Evolutionary conservation across 2,329 filamentous ascomycete genomes (phyloP), one percentile per base, ranked within the genome.

Genomic region (Metarhizium brunneum): DNA sequence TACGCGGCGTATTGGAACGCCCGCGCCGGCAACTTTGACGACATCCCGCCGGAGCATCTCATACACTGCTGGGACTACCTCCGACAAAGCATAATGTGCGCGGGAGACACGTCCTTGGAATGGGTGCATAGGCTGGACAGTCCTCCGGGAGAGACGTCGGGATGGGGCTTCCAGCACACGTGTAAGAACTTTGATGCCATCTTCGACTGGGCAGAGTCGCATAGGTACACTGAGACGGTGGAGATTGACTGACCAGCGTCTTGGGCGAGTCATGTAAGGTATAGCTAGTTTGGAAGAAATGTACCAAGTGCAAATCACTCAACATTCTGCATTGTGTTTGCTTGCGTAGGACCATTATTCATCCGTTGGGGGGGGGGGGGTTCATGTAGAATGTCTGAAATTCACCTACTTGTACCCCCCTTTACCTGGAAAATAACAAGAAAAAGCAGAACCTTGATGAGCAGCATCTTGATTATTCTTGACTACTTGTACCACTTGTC

Each of bases 51-150:
- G 30, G 49, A 25, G 71, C 74, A 77, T 63, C 73, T 77, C 68
- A 71, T 73, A 54, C 75, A 77, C 66, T 77, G 75, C 67, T 74
- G 76, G 63, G 71, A 73, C 60, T 77, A 77, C 62, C 70, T 77
- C 65, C 67, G 75, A 11, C 72, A 77, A 62, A 72, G 72, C 43
- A 72, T 77, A 57, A 71, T 76, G 68, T 77, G 75, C 63, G 70
- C 66, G 32, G 71, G 72, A 53, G 75, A 77, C 58, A 74, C 73
- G 57, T 73, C 73, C 1, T 64, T 76, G 49, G 74, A 77, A 64
- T 73, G 73, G 40, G 35, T 48, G n/a, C 40, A 42, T 18, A 30
- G 73, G 40, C 42, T 48, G 20, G 32, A 42, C 35, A 30, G 20
- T 32, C 49, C 32, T 2, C 55, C 55, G 6, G 55, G 52, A 14